Conservation (phyloP, 805 yeast genomes). For the Wickerhamomyces xylosicus region DNA sequence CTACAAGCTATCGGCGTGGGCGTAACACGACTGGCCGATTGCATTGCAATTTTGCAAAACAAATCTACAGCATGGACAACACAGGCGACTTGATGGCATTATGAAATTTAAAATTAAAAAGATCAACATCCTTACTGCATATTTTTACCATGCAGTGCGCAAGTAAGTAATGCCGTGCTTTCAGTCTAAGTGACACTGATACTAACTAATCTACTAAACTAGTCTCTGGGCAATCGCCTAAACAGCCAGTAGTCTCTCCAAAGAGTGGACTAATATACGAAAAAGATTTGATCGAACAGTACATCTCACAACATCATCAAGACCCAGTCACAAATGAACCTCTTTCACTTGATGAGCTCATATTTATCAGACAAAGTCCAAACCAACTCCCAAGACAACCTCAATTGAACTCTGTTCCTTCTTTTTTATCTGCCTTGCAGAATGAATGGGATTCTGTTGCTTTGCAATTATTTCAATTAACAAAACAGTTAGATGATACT, state of each 20-base stretch:
- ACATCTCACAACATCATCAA: constrained; percentile 49
- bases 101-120: no score
- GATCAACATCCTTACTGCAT: neutral
- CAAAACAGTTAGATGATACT: constrained; percentile 58
- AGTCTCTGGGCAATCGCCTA: constrained; percentile 64
- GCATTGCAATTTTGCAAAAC: no score
- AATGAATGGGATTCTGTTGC: constrained; percentile 87
- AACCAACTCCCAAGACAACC: constrained; percentile 32
- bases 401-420: constrained; percentile 61
- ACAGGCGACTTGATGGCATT: no score
- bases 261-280: constrained; percentile 68
- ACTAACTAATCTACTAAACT: constrained; percentile 2
- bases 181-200: no score
- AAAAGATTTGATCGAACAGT: constrained; percentile 43
- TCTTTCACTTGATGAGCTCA: constrained; percentile 45
- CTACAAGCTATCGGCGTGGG: no score
- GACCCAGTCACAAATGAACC: constrained; percentile 74
- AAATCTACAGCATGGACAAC: no score
- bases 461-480: constrained; percentile 64
- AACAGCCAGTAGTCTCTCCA: constrained; percentile 69
- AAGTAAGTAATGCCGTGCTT: constrained; percentile 17
- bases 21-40: no score
- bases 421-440: constrained; percentile 65
- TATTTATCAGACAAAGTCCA: constrained; percentile 27
- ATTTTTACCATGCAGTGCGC: constrained; percentile 18